Evolutionary conservation across 2,329 filamentous ascomycete species (phyloP).

Genomic region (Whalleya microplaca): DNA sequence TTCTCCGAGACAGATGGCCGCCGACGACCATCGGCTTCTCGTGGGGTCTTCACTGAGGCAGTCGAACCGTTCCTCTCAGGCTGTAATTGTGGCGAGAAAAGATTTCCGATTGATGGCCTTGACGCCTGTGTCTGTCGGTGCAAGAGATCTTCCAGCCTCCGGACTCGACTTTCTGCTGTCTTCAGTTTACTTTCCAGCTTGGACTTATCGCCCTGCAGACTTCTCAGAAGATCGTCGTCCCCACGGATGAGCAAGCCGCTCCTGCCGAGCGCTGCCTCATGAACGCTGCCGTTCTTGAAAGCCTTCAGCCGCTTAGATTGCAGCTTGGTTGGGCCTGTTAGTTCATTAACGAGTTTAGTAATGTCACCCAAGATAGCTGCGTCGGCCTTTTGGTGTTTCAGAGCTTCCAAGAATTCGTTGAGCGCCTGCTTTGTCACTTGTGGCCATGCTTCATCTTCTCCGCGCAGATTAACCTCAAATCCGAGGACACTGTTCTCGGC

Average conservation of each 20-base stretch:
- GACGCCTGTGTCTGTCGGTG: constrained; percentile 75
- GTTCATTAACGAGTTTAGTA: constrained; percentile 74
- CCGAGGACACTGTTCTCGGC: constrained; percentile 72
- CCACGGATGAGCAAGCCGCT: constrained; percentile 84
- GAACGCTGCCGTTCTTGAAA: constrained; percentile 95
- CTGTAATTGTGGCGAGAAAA: constrained; percentile 57
- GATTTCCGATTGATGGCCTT: constrained; percentile 55
- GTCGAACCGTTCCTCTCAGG: constrained; percentile 55
- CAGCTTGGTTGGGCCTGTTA: constrained; percentile 81
- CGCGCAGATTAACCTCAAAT: constrained; percentile 83
- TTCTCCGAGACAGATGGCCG: constrained; percentile 49
- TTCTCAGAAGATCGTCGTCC: constrained; percentile 80
- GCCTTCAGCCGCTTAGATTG: constrained; percentile 86
- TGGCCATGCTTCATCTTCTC: constrained; percentile 82
- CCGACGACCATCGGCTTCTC: constrained; percentile 47
- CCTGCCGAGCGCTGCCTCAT: constrained; percentile 85
- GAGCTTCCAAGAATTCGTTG: constrained; percentile 68
- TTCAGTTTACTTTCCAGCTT: constrained; percentile 74
- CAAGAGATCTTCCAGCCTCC: constrained; percentile 87
- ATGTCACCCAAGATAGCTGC: constrained; percentile 72
- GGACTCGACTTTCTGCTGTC: constrained; percentile 86
- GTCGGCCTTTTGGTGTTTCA: constrained; percentile 70
- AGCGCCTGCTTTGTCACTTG: constrained; percentile 75
- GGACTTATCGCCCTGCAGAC: constrained; percentile 80
- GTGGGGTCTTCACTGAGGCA: constrained; percentile 51